A percentile compares a stretch with the other conserved stretches of the same genome.
These are phyloP conservation scores for Kwoniella sp. DNA, from an alignment of 768 basidiomycete genomes.

Conservation along the genomic window DNA sequence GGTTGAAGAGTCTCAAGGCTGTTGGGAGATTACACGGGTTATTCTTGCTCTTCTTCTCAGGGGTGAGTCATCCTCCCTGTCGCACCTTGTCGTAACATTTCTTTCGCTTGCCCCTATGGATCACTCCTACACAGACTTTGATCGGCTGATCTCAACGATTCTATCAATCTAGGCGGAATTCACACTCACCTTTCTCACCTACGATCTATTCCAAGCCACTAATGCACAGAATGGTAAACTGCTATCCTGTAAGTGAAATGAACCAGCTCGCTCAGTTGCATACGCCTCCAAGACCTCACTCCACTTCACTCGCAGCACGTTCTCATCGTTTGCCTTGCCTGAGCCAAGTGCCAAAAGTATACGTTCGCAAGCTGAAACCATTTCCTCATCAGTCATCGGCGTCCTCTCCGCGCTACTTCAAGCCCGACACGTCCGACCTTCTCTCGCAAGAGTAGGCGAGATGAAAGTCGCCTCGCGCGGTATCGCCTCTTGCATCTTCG, in stretches of 20 bases:
- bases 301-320: too few relatives aligned
- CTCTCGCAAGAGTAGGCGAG: conserved; percentile 73
- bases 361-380: too few relatives aligned
- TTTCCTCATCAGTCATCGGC: conserved; percentile 84
- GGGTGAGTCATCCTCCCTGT: conserved; percentile 54
- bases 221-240: conserved; percentile 54
- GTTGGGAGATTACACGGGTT: conserved; percentile 75
- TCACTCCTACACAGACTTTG: too few relatives aligned
- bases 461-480: conserved; percentile 81
- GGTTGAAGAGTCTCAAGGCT: conserved; percentile 63
- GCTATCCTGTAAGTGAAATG: conserved; percentile 46
- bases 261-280: too few relatives aligned
- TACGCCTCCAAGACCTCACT: too few relatives aligned
- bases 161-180: conserved; percentile 97
- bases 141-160: too few relatives aligned
- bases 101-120: too few relatives aligned
- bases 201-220: conserved; percentile 51
- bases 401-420: conserved; percentile 86
- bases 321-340: too few relatives aligned
- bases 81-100: too few relatives aligned
- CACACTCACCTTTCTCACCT: conserved; percentile 86
- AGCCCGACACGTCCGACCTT: conserved; percentile 89
- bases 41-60: conserved; percentile 85
- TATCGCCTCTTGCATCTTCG: conserved; percentile 69
- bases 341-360: too few relatives aligned